Base-by-base conservation (phyloP, 2,329 filamentous ascomycete genomes). In the Cercospora beticola region DNA sequence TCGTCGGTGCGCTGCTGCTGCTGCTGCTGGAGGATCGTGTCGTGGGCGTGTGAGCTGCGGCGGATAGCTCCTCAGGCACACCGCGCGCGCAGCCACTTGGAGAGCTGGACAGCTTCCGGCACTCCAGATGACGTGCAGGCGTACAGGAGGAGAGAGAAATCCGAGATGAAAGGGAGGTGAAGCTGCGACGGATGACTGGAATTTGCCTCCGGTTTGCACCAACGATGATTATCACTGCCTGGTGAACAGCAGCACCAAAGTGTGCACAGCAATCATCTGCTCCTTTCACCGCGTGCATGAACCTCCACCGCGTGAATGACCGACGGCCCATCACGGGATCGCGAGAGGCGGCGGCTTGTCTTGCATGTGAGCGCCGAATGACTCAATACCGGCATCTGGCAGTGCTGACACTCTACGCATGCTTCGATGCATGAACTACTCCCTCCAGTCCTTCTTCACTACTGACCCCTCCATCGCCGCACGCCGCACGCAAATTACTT, bases 261-360 rank as follows among this genome's bases (percentile, higher is more conserved):
- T 18, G 54, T 31, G 54, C 54, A 30, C 16, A 64, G 62, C 62
- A 64, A 64, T 64, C 62, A 64, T 40, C 40, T 64, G 61, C 33
- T 40, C 61, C 28, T 12, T 28, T 46, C 26, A 43, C 49, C 49
- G 49, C 49, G 49, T 62, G 40, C 40, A 49, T 18, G 16, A 28
- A 62, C 21, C 28, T 18, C 18, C 9, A 31, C 26, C 3, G 26
- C n/a, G 5, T 58, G 62, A 58, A 65, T 65, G 62, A 65, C 62
- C 62, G 52, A 16, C 33, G 12, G 54, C 54, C 23, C 56, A 59
- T 59, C 62, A 46, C 54, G 30, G 7, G 26, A 33, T 54, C 59
- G 36, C 62, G 62, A 57, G 62, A 28, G 30, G 12, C 49, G 43
- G 49, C 40, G 49, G 54, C 30, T n/a, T 14, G 56, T 63, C 43